Evolutionary conservation across 2,329 filamentous ascomycete genomes (phyloP), one percentile per base, ranked within the genome.

Genomic region (Tolypocladium ovalisporum): DNA sequence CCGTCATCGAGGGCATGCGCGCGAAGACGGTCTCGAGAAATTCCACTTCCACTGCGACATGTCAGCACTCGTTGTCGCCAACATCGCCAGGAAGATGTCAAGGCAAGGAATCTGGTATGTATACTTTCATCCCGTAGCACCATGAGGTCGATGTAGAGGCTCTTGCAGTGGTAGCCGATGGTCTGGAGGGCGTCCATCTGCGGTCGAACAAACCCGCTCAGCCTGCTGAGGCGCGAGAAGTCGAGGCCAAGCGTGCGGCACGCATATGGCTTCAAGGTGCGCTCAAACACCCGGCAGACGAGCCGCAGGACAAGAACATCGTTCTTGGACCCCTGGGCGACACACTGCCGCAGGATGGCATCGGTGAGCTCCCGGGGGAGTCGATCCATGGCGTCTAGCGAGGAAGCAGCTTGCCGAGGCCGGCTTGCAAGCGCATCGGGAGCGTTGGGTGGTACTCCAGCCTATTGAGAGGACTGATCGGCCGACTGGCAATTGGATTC

Each of bases 61-160:
- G 58, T 64, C 40, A 67, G 61, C 22, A 52, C 37, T n/a, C 22
- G 13, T 24, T 29, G 10, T 44, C 4, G 13, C 9, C 15, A 37
- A 17, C 10, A 52, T 49, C 27, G 4, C 17, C 15, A 27, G 44
- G 27, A 3, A 12, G 53, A 62, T 51, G 34, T 22, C 9, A 40
- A 61, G 74, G 61, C 22, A 19, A 29, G 19, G 19, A 12, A 32
- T 49, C 3, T n/a, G n/a, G 40, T 13, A 52, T 19, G 29, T 39
- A 29, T 68, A 80, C 79, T 64, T 56, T 80, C 76, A 62, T 81
- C 79, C 61, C 79, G 73, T 40, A 81, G 66, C 19, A 80, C 72
- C 76, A 79, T 80, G 65, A 81, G 67, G 62, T 82, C 79, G 53
- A 81, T 70, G 58, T 76, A 79, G 5, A 82, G 62, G 35, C 76